These are phyloP conservation scores for Condylostoma magnum DNA, from an alignment of 169 alveolate species.

Conservation along the genomic window DNA sequence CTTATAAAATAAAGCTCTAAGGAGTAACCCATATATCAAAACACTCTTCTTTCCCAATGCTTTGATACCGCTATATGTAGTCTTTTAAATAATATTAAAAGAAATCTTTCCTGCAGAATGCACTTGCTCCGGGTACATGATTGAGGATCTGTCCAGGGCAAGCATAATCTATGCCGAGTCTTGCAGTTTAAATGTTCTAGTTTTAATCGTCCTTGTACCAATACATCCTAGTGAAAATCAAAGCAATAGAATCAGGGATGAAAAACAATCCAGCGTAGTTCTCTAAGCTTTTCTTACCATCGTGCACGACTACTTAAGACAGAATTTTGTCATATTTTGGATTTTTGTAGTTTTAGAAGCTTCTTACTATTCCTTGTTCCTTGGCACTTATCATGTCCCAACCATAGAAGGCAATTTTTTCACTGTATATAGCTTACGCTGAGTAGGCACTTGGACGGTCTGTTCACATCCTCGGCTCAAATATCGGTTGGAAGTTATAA, in stretches of 20 bases:
- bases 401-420: not conserved
- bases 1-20: not conserved
- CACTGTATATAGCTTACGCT: no score
- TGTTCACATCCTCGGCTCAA: not conserved
- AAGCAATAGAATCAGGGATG: not conserved
- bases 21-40: constrained; percentile 7
- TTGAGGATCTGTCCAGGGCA: constrained; percentile 12
- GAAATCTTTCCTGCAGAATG: constrained; percentile 22
- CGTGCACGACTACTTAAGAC: not conserved
- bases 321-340: not conserved
- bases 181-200: constrained; percentile 16
- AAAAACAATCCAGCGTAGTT: constrained; percentile 6
- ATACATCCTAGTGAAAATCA: constrained; percentile 23
- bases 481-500: not conserved
- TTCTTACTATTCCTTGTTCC: not conserved
- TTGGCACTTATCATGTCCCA: constrained; percentile 1
- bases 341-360: not conserved
- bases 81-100: constrained; percentile 8
- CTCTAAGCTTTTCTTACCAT: not conserved
- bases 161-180: constrained; percentile 31
- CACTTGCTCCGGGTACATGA: constrained; percentile 35
- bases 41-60: not conserved
- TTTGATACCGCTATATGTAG: constrained; percentile 9
- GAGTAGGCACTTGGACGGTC: constrained; percentile 3
- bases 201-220: not conserved